Base-by-base conservation (phyloP, 2,329 filamentous ascomycete species). In the Penicillium sp. region DNA sequence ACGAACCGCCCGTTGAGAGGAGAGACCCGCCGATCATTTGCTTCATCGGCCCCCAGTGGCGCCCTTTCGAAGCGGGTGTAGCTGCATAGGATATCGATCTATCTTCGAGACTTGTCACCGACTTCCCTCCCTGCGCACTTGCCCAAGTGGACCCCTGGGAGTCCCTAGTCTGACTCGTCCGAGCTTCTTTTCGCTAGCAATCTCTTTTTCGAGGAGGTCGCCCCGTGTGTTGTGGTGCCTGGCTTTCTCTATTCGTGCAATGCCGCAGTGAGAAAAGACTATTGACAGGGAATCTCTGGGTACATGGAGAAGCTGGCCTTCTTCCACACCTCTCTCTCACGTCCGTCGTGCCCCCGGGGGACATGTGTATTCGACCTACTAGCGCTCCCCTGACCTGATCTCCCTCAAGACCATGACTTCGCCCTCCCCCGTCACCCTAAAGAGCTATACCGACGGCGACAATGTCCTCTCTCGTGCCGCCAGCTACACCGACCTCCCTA, bases 401-500 rank as follows among this genome's bases (percentile, higher is more conserved):
- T 57, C 46, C 42, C 56, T 51, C 45, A 54, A 53, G 63, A 72
- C 58, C 60, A 73, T 73, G 71, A 66, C 70, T 63, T 60, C 61
- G 56, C 60, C 62, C 49, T 58, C 61, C 26, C 46, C 59, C 44
- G 63, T 66, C 47, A 57, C 54, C 24, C 24, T 23, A 24, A 53
- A 56, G 45, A 59, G 49, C 39, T 62, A 67, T 51, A 52, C 51
- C 24, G 60, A 54, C 42, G 64, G 65, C 56, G 68, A 66, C 41
- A 54, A 55, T 45, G 48, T 62, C 45, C 59, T 85, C 28, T 76
- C 78, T 26, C 77, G 81, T 51, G 78, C 82, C 44, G 82, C 83
- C 29, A 85, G 82, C 61, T 85, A 81, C 67, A 81, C 79, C 43
- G 77, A 80, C 58, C 66, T 85, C n/a, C 75, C 79, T 3, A 69